A percentile compares a stretch with the other conserved stretches of the same genome.
phyloP scores from a whole-genome alignment of 208 protist species.

The Borovskyia barvae region DNA sequence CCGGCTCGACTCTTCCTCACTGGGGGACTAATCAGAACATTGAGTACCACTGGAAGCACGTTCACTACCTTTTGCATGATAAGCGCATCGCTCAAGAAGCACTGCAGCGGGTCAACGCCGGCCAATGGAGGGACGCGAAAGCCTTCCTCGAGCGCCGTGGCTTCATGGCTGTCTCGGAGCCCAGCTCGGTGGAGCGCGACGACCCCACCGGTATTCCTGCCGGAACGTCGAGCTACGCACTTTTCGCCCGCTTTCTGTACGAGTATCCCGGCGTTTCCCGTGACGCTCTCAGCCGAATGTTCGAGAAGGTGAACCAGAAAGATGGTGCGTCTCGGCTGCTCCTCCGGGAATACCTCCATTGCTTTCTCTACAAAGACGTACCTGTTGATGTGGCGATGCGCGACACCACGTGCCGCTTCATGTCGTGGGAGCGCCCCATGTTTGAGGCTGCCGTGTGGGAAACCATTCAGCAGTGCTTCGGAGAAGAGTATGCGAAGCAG shows the following conservation, averaged over 20 bases:
- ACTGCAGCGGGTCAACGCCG: constrained; percentile 50
- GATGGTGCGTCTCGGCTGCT: constrained; percentile 48
- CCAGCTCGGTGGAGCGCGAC: constrained; percentile 20
- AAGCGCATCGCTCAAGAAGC: constrained; percentile 69
- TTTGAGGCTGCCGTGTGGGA: constrained; percentile 88
- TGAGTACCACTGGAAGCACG: constrained; percentile 87
- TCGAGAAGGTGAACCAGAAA: constrained; percentile 71
- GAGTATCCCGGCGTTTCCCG: constrained; percentile 65
- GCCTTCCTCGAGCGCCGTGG: constrained; percentile 46
- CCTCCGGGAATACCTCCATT: constrained; percentile 67
- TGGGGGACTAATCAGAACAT: constrained; percentile 33
- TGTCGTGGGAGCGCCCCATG: constrained; percentile 87
- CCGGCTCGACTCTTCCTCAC: constrained; percentile 5
- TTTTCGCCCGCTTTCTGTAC: constrained; percentile 74
- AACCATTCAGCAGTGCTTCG: constrained; percentile 74
- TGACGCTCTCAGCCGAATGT: constrained; percentile 63
- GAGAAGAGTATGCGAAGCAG: constrained; percentile 72
- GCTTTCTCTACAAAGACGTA: constrained; percentile 65
- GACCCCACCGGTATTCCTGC: constrained; percentile 8
- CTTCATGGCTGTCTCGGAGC: constrained; percentile 29
- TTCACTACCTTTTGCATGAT: constrained; percentile 78
- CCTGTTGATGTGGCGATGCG: constrained; percentile 85
- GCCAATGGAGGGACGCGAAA: constrained; percentile 73
- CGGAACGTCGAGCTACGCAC: constrained; percentile 30
- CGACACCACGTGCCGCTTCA: constrained; percentile 86